Conservation (phyloP, 1,284 basidiomycete genomes). For the Cryptococcus jaspeensis region DNA sequence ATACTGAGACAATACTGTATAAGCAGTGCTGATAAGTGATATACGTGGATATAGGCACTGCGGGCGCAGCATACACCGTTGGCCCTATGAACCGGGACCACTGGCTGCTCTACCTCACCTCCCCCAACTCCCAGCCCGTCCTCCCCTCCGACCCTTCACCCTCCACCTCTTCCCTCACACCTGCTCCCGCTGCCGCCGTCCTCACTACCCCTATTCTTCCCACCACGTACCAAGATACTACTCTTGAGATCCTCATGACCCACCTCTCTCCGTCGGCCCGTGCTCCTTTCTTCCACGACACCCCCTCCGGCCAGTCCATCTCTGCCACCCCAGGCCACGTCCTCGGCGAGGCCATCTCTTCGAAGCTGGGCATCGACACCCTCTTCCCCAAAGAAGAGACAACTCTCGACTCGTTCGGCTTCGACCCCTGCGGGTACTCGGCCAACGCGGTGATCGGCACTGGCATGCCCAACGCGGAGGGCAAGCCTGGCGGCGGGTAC, state of each 20-base stretch:
- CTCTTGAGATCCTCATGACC: slow-evolving; percentile 98
- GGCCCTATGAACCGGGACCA: slow-evolving; percentile 99
- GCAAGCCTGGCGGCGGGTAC: slow-evolving; percentile 70
- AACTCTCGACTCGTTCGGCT: slow-evolving; percentile 87
- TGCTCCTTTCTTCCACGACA: slow-evolving; percentile 69
- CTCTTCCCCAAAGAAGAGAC: slow-evolving; percentile 79
- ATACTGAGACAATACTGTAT: background rate
- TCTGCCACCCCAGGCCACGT: slow-evolving; percentile 53
- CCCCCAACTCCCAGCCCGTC: slow-evolving; percentile 54
- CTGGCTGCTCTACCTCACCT: slow-evolving; percentile 93
- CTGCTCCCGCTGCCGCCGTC: slow-evolving; percentile 2
- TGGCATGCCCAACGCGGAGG: slow-evolving; percentile 46
- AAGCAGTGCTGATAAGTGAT: background rate
- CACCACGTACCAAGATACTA: slow-evolving; percentile 65
- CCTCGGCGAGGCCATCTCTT: slow-evolving; percentile 68
- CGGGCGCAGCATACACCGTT: slow-evolving; percentile 90
- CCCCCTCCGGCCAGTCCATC: slow-evolving; percentile 19
- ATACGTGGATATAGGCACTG: slow-evolving; percentile 36
- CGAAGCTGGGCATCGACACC: slow-evolving; percentile 73
- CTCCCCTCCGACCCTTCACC: slow-evolving; percentile 27
- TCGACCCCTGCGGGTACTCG: slow-evolving; percentile 94
- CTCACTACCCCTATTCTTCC: slow-evolving; percentile 4
- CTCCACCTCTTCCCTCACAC: slow-evolving; percentile 3
- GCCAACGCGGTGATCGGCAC: slow-evolving; percentile 81
- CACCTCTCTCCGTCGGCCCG: slow-evolving; percentile 76